phyloP scores from a whole-genome alignment of 2,329 filamentous ascomycete genomes.

The Aspergillus melleus region DNA sequence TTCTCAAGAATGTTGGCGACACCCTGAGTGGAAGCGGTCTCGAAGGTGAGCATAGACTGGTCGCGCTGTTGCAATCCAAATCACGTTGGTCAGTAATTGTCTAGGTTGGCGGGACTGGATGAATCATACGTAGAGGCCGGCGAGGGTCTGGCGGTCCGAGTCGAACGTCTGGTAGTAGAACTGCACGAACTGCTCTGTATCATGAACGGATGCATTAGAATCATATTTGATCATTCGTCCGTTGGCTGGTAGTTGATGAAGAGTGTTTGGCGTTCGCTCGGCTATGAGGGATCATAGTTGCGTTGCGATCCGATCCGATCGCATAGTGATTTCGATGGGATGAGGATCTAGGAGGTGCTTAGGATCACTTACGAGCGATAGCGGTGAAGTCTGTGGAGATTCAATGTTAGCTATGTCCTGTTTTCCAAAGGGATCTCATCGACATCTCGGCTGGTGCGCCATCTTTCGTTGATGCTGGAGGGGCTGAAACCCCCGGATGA shows the following conservation, averaged over 20 bases:
- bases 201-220: slow-evolving; percentile 21
- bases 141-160: slow-evolving; percentile 63
- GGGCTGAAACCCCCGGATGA: slow-evolving; percentile 19
- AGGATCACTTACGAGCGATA: slow-evolving; percentile 41
- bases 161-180: slow-evolving; percentile 95
- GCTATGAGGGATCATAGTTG: neutral
- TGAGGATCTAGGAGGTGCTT: neutral
- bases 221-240: neutral
- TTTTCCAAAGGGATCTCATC: too few relatives aligned
- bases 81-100: neutral
- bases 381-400: slow-evolving; percentile 34
- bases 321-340: neutral
- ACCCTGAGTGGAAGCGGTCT: slow-evolving; percentile 68
- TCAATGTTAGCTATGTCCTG: neutral
- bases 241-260: neutral
- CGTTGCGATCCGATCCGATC: neutral
- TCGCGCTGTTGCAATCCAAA: slow-evolving; percentile 59
- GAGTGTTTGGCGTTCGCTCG: neutral
- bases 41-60: slow-evolving; percentile 91
- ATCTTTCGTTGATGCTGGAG: slow-evolving; percentile 10
- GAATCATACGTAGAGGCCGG: slow-evolving; percentile 73
- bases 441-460: neutral
- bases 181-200: slow-evolving; percentile 77
- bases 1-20: slow-evolving; percentile 71
- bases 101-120: neutral